Base-by-base conservation (phyloP, 1,139 yeast species). In the Blastobotrys raffinosifermentans region DNA sequence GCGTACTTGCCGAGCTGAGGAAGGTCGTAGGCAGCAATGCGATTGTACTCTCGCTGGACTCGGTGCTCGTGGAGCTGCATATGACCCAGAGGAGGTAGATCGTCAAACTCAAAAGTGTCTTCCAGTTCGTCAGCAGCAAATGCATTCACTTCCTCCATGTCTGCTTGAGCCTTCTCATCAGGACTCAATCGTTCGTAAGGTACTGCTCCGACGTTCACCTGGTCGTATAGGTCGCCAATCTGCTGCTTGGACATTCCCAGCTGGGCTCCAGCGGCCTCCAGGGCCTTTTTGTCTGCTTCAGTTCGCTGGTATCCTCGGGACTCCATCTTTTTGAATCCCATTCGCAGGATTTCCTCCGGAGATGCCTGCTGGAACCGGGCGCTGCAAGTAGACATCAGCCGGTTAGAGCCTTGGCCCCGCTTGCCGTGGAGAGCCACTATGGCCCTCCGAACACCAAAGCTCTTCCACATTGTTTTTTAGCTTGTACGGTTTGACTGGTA, bases 1-100 rank as follows among this genome's bases (percentile, higher is more conserved):
- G 57, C 47, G 58, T 72, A 81, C 59, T 85, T 77, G 32, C 80
- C 77, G 47, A 91, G 70, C 41, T 80, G 73, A 3, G 98, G 98
- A 69, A 89, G 72, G 60, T 89, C 97, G 63, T 80, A 91, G 0
- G 97, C 96, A 21, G 93, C 83, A 26, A 85, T 69, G 53, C 96
- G 73, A 53, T 80, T 80, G 54, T 81, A 76, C 40, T 74, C 70
- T 53, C 84, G 67, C 50, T 72, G 75, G 16, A 53, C 54, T 46
- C 86, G 69, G 51, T 77, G 83, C 48, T 75, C 80, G 40, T 75
- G 72, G 29, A 78, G 71, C 46, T 74, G 67, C 43, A 73, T 67
- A 50, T 77, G 82, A 2, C 82, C 83, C 18, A 66, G 63, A 4
- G 78, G 66, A 17, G 84, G 79, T 47, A 75, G 64, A 52, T 78